Evolutionary conservation across 2,329 filamentous ascomycete species (phyloP), one percentile per base, ranked within the genome.

Genomic region (Colletotrichum sp.): DNA sequence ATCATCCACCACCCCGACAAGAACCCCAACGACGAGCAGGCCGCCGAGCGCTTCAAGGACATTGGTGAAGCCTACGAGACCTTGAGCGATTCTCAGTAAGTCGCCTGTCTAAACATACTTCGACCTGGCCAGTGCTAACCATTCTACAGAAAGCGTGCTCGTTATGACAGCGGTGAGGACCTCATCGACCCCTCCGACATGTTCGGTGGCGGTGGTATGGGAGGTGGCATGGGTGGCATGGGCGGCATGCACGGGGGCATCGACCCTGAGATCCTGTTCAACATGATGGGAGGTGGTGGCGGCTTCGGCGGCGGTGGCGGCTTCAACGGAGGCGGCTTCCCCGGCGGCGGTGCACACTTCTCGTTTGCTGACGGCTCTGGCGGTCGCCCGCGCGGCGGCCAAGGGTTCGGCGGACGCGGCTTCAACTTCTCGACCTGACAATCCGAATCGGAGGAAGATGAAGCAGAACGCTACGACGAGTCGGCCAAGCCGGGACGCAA

Each of bases 1-100:
- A 96, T 99, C 80, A 90, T 96, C 79, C 95, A 98, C 84, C 97
- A 99, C 85, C 97, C 97, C 4, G 97, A 99, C 88, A 99, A 99
- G 92, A 99, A 99, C 87, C 95, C 94, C 1, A 95, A 94, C 78
- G 95, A 98, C 81, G 91, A 93, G 75, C 90, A 92, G 68, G 97
- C 97, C 77, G 96, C 96, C 81, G 94, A 95, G 80, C 93, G 95
- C 82, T 99, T 99, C 91, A 99, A 99, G 91, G 97, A 99, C 84
- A 95, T 98, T 84, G 95, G 96, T 81, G 97, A 99, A 88, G 96
- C 96, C 55, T 98, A 99, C 84, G 97, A 99, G 87, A 98, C 94
- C 66, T 88, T 99, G 86, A 98, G 95, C 83, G 97, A 99, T 86
- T 89, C 96, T 88, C 93, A 98, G 93, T 96, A 94, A 86, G 94